Evolutionary conservation across 805 yeast genomes (phyloP).

Genomic region (Ogataea dorogensis): DNA sequence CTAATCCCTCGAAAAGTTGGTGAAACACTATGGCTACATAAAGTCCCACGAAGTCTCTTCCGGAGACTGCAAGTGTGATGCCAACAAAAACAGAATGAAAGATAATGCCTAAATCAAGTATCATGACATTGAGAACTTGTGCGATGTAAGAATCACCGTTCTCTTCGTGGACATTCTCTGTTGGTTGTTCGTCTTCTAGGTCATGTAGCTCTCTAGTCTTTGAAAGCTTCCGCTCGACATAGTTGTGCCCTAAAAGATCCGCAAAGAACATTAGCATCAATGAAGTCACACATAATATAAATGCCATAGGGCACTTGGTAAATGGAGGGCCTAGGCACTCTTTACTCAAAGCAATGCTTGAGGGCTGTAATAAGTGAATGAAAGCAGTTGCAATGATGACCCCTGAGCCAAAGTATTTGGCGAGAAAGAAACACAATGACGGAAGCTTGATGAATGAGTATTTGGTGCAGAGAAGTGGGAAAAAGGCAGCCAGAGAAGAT

Average conservation of each 20-base stretch:
- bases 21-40: constrained; percentile 67
- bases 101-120: constrained; percentile 73
- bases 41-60: constrained; percentile 66
- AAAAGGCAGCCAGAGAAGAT: constrained; percentile 55
- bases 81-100: constrained; percentile 85
- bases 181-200: constrained; percentile 7
- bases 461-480: constrained; percentile 59
- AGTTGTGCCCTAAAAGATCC: constrained; percentile 47
- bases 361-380: constrained; percentile 70
- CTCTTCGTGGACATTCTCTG: constrained; percentile 28
- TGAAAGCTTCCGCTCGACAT: constrained; percentile 37
- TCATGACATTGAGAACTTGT: constrained; percentile 46
- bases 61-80: constrained; percentile 70
- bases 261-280: constrained; percentile 48
- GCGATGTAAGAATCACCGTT: background rate
- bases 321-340: constrained; percentile 63
- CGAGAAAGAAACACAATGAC: constrained; percentile 57
- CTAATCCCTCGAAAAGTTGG: constrained; percentile 83
- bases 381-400: constrained; percentile 80
- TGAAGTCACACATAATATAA: constrained; percentile 49
- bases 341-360: constrained; percentile 51
- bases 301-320: constrained; percentile 51
- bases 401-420: constrained; percentile 79
- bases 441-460: constrained; percentile 59
- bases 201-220: background rate